Conservation (phyloP, 306 rosid species). For the Medicago arabica region DNA sequence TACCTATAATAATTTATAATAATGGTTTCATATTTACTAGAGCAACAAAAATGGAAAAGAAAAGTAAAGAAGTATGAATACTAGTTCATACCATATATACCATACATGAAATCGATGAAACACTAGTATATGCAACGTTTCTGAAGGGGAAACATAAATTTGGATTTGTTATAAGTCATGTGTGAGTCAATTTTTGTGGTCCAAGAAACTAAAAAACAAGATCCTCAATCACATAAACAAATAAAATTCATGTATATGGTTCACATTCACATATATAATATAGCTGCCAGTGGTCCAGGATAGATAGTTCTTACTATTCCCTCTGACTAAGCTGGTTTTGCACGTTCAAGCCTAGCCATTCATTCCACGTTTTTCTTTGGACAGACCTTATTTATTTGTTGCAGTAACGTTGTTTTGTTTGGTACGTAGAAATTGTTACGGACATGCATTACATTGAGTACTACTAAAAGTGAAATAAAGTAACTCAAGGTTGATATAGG, state of each 20-base stretch:
- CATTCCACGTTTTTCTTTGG: constrained; percentile 23
- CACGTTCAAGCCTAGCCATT: constrained; percentile 27
- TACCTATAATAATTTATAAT: too few relatives aligned
- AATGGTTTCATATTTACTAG: not conserved
- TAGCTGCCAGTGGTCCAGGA: constrained; percentile 36
- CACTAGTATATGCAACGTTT: constrained; percentile 32
- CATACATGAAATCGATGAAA: not conserved
- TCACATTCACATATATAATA: not conserved
- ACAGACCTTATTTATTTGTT: constrained; percentile 2
- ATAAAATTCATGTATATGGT: constrained; percentile 14
- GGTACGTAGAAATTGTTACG: not conserved
- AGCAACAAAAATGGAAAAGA: too few relatives aligned
- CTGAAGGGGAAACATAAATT: constrained; percentile 31
- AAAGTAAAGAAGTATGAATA: not conserved
- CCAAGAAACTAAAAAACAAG: constrained; percentile 39
- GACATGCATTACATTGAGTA: not conserved
- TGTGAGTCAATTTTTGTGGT: constrained; percentile 40
- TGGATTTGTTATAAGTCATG: constrained; percentile 24
- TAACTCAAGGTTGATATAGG: not conserved
- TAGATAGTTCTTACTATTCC: constrained; percentile 8
- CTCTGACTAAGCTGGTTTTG: constrained; percentile 25
- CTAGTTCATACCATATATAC: not conserved
- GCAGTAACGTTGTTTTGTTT: not conserved
- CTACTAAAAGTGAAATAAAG: not conserved
- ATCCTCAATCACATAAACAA: constrained; percentile 11